Evolutionary conservation across 257 asterid genomes (phyloP).

Genomic region (Penstemon davidsonii): DNA sequence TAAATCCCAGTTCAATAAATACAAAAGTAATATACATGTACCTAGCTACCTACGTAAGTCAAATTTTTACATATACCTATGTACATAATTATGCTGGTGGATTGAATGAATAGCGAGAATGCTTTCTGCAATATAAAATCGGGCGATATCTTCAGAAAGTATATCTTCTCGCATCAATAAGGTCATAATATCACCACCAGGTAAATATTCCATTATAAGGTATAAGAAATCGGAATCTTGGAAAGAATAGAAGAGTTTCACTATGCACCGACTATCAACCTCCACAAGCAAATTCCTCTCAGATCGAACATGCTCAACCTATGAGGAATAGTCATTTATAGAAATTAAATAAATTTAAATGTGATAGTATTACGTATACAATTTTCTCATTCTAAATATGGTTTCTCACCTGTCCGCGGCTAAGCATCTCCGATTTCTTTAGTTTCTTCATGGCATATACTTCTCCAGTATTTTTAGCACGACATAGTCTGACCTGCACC

Average conservation of each 20-base stretch:
- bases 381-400: neutral
- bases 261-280: constrained; percentile 97
- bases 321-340: constrained; percentile 23
- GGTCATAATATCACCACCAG: constrained; percentile 99
- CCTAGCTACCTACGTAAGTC: neutral
- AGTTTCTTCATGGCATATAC: constrained; percentile 93
- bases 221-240: constrained; percentile 91
- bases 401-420: constrained; percentile 86
- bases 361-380: neutral
- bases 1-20: constrained; percentile 6
- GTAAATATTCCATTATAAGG: constrained; percentile 96
- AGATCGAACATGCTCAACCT: constrained; percentile 99
- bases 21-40: neutral
- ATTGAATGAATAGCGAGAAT: constrained; percentile 89
- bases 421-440: constrained; percentile 94
- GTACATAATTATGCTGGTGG: constrained; percentile 91
- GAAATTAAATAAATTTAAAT: neutral
- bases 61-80: constrained; percentile 46
- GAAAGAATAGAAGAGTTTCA: constrained; percentile 88
- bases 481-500: constrained; percentile 91
- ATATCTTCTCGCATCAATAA: constrained; percentile 88
- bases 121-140: constrained; percentile 91
- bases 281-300: constrained; percentile 98
- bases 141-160: constrained; percentile 87
- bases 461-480: constrained; percentile 83